These are phyloP conservation scores for Butyriboletus appendiculatus DNA, from an alignment of 1,284 basidiomycete species.

Conservation along the genomic window DNA sequence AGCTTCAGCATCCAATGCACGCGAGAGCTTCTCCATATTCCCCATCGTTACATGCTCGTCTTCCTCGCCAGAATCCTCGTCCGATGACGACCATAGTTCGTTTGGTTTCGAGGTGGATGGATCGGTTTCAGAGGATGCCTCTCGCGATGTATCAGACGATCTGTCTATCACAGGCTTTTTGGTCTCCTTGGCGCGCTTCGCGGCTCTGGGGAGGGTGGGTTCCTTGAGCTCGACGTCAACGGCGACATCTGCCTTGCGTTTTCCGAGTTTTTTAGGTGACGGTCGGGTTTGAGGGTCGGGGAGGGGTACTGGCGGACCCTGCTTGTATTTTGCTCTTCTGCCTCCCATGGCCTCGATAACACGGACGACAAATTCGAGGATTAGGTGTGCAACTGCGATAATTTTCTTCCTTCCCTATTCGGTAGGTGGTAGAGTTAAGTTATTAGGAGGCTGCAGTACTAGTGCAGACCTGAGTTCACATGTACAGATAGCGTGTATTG, in stretches of 20 bases:
- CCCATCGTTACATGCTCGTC: constrained; percentile 66
- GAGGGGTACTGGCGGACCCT: constrained; percentile 73
- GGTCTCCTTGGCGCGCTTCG: constrained; percentile 58
- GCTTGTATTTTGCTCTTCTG: constrained; percentile 89
- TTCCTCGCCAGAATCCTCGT: constrained; percentile 46
- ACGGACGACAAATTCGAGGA: not conserved
- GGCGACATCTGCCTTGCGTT: constrained; percentile 70
- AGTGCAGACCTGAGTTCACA: too few species aligned
- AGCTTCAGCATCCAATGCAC: constrained; percentile 66
- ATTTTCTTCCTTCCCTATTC: constrained; percentile 30
- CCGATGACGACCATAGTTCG: constrained; percentile 39
- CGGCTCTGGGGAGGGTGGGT: constrained; percentile 38
- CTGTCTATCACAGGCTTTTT: constrained; percentile 26
- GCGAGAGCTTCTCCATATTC: constrained; percentile 78
- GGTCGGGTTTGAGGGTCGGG: constrained; percentile 37
- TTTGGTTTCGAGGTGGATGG: constrained; percentile 16
- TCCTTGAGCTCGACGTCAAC: constrained; percentile 44
- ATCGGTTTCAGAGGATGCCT: constrained; percentile 22
- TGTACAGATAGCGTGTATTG: not conserved
- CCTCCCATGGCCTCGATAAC: constrained; percentile 44
- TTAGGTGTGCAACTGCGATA: not conserved
- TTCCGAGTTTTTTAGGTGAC: constrained; percentile 62
- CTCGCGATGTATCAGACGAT: constrained; percentile 15
- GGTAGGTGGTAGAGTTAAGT: constrained; percentile 12
- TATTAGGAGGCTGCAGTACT: too few species aligned